phyloP scores from a whole-genome alignment of 2,329 filamentous ascomycete species.

The Penicillium sp. region DNA sequence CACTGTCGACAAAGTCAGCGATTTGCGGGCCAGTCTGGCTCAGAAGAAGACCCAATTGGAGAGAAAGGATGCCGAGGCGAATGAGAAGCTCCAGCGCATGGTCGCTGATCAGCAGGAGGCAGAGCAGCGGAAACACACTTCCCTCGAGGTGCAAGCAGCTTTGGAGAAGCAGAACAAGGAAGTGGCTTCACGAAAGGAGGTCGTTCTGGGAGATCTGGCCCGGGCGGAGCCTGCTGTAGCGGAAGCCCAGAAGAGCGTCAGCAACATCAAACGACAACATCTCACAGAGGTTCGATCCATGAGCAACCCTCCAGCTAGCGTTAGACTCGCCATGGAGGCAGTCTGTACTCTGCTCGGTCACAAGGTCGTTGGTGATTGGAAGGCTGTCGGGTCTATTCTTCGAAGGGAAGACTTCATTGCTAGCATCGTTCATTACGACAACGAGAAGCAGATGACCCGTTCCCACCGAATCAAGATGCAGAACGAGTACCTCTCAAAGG shows the following conservation, averaged over 20 bases:
- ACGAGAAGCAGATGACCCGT: slow-evolving; percentile 91
- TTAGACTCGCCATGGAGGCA: slow-evolving; percentile 90
- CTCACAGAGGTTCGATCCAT: slow-evolving; percentile 97
- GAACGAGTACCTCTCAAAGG: slow-evolving; percentile 86
- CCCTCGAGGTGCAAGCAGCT: slow-evolving; percentile 83
- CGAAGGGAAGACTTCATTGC: slow-evolving; percentile 96
- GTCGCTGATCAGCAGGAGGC: slow-evolving; percentile 93
- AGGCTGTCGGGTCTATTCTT: slow-evolving; percentile 83
- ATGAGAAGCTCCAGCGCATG: slow-evolving; percentile 97
- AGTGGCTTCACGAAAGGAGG: slow-evolving; percentile 78
- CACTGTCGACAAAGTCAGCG: slow-evolving; percentile 95
- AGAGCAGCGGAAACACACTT: slow-evolving; percentile 85
- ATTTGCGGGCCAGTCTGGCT: slow-evolving; percentile 85
- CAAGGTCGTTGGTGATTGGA: slow-evolving; percentile 82
- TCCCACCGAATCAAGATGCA: slow-evolving; percentile 83
- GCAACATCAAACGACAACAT: slow-evolving; percentile 97
- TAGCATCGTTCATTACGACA: slow-evolving; percentile 96
- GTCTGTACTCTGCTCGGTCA: slow-evolving; percentile 94
- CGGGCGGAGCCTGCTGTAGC: slow-evolving; percentile 90
- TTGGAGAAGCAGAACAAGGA: slow-evolving; percentile 88
- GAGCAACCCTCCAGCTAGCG: slow-evolving; percentile 87
- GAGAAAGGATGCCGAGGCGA: slow-evolving; percentile 91
- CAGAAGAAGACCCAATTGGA: slow-evolving; percentile 94
- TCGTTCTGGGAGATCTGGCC: slow-evolving; percentile 85
- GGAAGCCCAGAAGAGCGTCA: slow-evolving; percentile 93